Percentiles rank a stretch among this genome's conserved stretches.
phyloP scores from a whole-genome alignment of 2,329 filamentous ascomycete genomes.

The Colletotrichum endophyticum region DNA sequence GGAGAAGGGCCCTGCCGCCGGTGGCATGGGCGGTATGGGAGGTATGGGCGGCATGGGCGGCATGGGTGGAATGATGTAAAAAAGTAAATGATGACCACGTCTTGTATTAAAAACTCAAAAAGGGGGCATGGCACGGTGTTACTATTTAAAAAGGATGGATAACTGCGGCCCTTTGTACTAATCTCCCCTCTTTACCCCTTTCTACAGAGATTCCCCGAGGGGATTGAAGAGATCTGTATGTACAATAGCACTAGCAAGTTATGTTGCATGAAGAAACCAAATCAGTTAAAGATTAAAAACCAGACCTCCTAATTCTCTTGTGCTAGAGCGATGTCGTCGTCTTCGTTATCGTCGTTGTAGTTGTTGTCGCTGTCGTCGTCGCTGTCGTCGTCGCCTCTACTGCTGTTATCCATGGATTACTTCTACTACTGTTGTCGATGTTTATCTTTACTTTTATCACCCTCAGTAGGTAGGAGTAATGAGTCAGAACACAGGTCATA shows the following conservation, averaged over 20 bases:
- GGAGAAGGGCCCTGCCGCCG: slow-evolving; percentile 71
- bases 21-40: slow-evolving; percentile 50
- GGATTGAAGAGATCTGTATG: slow-evolving; percentile 21
- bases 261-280: slow-evolving; percentile 21
- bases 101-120: slow-evolving; percentile 29
- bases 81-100: slow-evolving; percentile 23
- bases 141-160: slow-evolving; percentile 37
- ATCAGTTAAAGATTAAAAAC: not conserved
- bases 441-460: no score
- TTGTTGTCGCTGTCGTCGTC: not conserved
- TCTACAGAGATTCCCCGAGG: slow-evolving; percentile 17
- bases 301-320: not conserved
- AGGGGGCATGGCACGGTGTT: slow-evolving; percentile 58
- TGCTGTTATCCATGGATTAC: no score
- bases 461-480: not conserved
- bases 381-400: no score
- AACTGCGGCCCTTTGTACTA: slow-evolving; percentile 35
- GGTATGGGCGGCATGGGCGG: slow-evolving; percentile 73
- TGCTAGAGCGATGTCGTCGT: not conserved
- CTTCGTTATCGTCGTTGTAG: not conserved
- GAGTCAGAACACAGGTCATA: not conserved
- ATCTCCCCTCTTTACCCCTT: slow-evolving; percentile 20
- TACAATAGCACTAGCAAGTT: slow-evolving; percentile 23
- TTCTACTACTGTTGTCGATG: no score
- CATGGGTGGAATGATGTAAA: slow-evolving; percentile 70